phyloP scores from a whole-genome alignment of 306 rosid species.

The Inga laurina region DNA sequence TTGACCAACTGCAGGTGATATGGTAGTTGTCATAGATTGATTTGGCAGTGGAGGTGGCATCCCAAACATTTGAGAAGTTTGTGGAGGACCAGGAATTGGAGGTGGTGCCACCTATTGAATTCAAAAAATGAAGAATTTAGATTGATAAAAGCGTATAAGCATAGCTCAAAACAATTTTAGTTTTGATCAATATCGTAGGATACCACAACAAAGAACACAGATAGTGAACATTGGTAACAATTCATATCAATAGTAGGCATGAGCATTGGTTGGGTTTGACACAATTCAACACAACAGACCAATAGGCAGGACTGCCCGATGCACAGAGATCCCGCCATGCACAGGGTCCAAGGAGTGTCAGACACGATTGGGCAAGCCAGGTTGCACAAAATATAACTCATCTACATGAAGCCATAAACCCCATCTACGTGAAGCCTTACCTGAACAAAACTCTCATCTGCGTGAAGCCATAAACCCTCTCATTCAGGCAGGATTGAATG shows the following conservation, averaged over 20 bases:
- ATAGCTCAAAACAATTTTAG: conserved; percentile 12
- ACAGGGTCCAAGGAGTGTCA: neutral
- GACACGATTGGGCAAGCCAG: neutral
- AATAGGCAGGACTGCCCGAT: neutral
- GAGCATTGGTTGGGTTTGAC: neutral
- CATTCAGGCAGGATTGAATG: neutral
- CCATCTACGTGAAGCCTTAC: neutral
- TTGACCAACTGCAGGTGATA: conserved; percentile 82
- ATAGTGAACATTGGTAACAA: conserved; percentile 1
- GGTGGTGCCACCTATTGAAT: conserved; percentile 60
- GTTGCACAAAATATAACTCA: neutral
- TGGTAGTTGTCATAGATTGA: conserved; percentile 88
- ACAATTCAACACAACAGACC: neutral
- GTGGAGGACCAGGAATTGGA: conserved; percentile 65
- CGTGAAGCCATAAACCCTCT: neutral
- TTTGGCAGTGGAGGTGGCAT: conserved; percentile 84
- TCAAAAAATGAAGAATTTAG: conserved; percentile 34
- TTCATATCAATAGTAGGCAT: neutral
- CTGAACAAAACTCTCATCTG: neutral
- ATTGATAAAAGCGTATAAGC: conserved; percentile 16
- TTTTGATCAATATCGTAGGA: neutral
- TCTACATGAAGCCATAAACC: neutral
- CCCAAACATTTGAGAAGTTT: conserved; percentile 89
- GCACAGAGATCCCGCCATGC: neutral
- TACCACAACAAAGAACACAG: conserved; percentile 6